Base-by-base conservation (phyloP, 1,284 basidiomycete species). In the Malassezia japonica region DNA sequence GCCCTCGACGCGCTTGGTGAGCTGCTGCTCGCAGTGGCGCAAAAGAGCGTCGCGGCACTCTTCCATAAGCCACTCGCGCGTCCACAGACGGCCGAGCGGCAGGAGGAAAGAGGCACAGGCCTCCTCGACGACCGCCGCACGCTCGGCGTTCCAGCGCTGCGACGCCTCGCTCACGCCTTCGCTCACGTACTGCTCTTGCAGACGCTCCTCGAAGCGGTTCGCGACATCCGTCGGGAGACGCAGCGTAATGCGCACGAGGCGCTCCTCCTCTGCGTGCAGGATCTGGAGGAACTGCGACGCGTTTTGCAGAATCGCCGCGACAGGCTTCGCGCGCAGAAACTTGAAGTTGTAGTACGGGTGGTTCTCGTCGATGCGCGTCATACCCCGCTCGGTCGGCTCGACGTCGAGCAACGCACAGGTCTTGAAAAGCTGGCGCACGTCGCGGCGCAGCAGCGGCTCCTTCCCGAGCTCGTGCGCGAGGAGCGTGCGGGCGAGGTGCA, bases 271-370 rank as follows among this genome's bases (percentile, higher is more conserved):
- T 1, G 94, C 94, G 38, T 82, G 80, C 8, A 98, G 80, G 60
- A 98, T 94, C 61, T 89, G 83, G 27, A 98, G 77, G 75, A 92
- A 94, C 66, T 92, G 88, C 7, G 85, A 59, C 16, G 64, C 58
- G 20, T 62, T 55, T 27, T 54, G 54, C 9, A 67, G 50, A 79
- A 95, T 83, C 6, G 82, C 79, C n/a, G 73, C 73, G 27, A 88
- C 79, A 9, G 82, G 84, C 72, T 96, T 98, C 62, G 84, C 79
- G 34, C 80, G 77, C 33, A 98, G 78, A 76, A 95, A 98, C 78
- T 98, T 98, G 81, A 98, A 98, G 62, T 83, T 91, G 70, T 83
- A 89, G 75, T 86, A 94, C 0, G 83, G 81, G 74, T 95, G 86
- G 62, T 84, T 81, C 60, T 90, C 83, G 65, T 91, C 86, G 46